Conservation (phyloP, 331 rosid genomes). For the Spiraea crenata region DNA sequence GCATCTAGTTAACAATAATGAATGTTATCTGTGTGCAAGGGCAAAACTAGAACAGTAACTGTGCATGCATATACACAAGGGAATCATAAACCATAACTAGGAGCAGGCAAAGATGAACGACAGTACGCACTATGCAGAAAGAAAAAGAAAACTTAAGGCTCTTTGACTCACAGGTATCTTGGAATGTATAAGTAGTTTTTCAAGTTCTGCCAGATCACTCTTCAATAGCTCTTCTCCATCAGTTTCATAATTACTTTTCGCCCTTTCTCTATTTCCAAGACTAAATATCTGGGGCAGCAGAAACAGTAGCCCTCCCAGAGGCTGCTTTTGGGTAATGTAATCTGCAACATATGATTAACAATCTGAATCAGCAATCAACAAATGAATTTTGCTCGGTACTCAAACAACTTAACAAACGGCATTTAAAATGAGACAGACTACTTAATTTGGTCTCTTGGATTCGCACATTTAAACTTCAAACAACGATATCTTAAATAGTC, state of each 20-base stretch:
- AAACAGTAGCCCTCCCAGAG: slow-evolving; percentile 85
- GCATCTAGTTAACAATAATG: no score
- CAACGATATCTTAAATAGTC: not conserved
- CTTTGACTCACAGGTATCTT: slow-evolving; percentile 84
- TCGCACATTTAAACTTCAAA: not conserved
- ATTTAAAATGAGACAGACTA: not conserved
- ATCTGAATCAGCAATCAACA: slow-evolving; percentile 1
- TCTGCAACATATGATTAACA: slow-evolving; percentile 48
- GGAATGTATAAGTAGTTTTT: slow-evolving; percentile 72
- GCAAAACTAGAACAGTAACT: not conserved
- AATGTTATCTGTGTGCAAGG: no score
- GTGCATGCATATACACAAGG: not conserved
- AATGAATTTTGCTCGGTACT: not conserved
- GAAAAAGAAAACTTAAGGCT: slow-evolving; percentile 14
- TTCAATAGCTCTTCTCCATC: slow-evolving; percentile 43
- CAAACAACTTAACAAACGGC: slow-evolving; percentile 12
- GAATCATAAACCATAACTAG: not conserved
- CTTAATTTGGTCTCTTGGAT: not conserved
- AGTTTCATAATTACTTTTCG: slow-evolving; percentile 33
- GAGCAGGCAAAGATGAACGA: slow-evolving; percentile 12
- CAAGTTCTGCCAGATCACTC: slow-evolving; percentile 62
- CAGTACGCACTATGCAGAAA: not conserved
- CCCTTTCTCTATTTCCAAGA: slow-evolving; percentile 41
- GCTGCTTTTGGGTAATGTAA: slow-evolving; percentile 69
- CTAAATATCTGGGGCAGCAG: slow-evolving; percentile 75